A percentile compares a stretch with the other conserved stretches of the same genome.
Conservation (phyloP, 2,329 filamentous ascomycete species). For the Sporothrix euskadiensis region DNA sequence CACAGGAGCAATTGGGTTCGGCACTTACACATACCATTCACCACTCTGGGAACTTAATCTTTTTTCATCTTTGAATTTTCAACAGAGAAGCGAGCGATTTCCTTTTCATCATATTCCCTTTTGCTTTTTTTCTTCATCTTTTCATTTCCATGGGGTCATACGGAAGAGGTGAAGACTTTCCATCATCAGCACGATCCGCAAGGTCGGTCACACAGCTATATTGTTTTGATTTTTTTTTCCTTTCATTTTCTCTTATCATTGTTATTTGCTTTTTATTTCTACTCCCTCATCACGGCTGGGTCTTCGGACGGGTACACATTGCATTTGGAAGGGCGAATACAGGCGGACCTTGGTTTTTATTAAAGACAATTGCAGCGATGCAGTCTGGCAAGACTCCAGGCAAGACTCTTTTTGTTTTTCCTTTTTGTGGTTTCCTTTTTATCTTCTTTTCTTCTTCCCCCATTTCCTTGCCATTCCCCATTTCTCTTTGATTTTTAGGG, state of each 20-base stretch:
- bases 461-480: slow-evolving; percentile 35
- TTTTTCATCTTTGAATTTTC: slow-evolving; percentile 33
- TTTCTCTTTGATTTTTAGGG: slow-evolving; percentile 31
- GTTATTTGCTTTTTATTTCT: slow-evolving; percentile 35
- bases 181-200: slow-evolving; percentile 46
- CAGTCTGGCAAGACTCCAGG: slow-evolving; percentile 30
- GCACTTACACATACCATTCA: slow-evolving; percentile 27
- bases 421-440: slow-evolving; percentile 28
- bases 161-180: slow-evolving; percentile 31
- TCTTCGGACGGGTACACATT: slow-evolving; percentile 53
- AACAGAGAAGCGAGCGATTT: slow-evolving; percentile 45
- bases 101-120: slow-evolving; percentile 33
- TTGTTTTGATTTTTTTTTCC: slow-evolving; percentile 28
- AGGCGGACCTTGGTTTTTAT: slow-evolving; percentile 46
- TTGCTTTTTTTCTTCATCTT: slow-evolving; percentile 39
- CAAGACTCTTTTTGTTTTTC: slow-evolving; percentile 18
- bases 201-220: slow-evolving; percentile 49
- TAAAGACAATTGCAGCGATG: slow-evolving; percentile 34
- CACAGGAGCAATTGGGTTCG: slow-evolving; percentile 27
- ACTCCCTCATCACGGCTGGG: slow-evolving; percentile 57
- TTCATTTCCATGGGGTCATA: slow-evolving; percentile 43
- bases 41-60: slow-evolving; percentile 30
- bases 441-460: slow-evolving; percentile 7
- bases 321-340: slow-evolving; percentile 57
- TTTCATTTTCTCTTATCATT: slow-evolving; percentile 22